Base-by-base conservation (phyloP, 2,329 filamentous ascomycete genomes). In the Penicillium capsulatum region DNA sequence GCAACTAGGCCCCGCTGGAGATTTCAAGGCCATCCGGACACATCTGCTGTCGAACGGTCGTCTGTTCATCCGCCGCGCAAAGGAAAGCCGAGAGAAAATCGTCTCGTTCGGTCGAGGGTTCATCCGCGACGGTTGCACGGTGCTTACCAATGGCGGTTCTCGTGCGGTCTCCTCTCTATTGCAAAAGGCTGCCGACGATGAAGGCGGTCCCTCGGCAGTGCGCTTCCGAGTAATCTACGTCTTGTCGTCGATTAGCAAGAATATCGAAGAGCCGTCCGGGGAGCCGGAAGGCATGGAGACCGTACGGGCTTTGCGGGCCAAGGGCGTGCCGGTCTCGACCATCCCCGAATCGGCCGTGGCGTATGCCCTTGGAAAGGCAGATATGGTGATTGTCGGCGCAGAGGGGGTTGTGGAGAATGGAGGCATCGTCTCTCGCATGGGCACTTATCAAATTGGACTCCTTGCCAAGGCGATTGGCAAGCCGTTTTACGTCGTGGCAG, bases 371-470 rank as follows among this genome's bases (percentile, higher is more conserved):
- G 75, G 78, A 11, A 81, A 80, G 60, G 83, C 92, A 10, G 80
- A 88, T 36, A 77, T 78, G 61, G 74, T 80, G 13, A 79, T 83
- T 48, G 77, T 82, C 1, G 80, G 80, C 31, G 69, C 80, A 1
- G 91, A 97, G 65, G 90, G 89, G 28, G 88, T 97, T 11, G 87
- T 94, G 14, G 87, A 94, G 59, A 94, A 95, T 60, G 92, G 92
- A 34, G 91, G 91, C 26, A 84, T 97, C 53, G 86, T 98, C 52
- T 91, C 86, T 16, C 75, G 90, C 34, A 78, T 97, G 68, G 91
- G 91, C 17, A 83, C 80, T 3, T 91, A 86, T 54, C 89, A 95
- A 69, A 83, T 97, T 53, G 90, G 87, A 2, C 72, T 88, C 52
- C 71, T 96, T 36, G 89, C 90, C 4, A 82, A 83, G 55, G 77